Percentiles rank a stretch among this genome's conserved stretches.
Evolutionary conservation across 441 rosid genomes (phyloP).

Genomic region (Gossypium aridum): DNA sequence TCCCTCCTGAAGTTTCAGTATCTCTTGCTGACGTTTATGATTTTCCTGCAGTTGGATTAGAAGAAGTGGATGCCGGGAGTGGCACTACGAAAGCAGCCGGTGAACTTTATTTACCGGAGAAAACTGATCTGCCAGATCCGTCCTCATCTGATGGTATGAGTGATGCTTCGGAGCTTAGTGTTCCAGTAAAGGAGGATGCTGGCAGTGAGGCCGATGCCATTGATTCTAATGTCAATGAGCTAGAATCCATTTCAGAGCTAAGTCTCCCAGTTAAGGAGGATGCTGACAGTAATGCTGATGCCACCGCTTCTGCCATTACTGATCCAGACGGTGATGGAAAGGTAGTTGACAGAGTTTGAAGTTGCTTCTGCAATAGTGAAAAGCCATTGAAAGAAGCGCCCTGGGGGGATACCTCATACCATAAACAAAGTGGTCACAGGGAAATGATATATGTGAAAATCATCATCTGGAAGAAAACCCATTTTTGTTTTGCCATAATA

Average conservation of each 20-base stretch:
- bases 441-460: not conserved
- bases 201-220: not conserved
- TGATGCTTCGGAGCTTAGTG: slow-evolving; percentile 9
- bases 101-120: slow-evolving; percentile 10
- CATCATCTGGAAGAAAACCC: not conserved
- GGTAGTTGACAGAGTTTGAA: not conserved
- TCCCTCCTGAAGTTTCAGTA: not conserved
- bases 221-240: not conserved
- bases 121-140: slow-evolving; percentile 3
- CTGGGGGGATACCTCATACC: not conserved
- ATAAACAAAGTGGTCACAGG: not conserved
- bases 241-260: slow-evolving; percentile 9
- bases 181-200: not conserved
- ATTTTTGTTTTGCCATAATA: not conserved
- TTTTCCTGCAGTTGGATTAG: not conserved
- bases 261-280: not conserved
- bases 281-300: slow-evolving; percentile 5
- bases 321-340: slow-evolving; percentile 2
- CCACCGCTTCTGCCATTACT: not conserved
- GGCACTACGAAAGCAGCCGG: slow-evolving; percentile 9
- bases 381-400: not conserved
- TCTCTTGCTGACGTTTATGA: not conserved
- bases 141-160: not conserved
- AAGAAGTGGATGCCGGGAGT: slow-evolving; percentile 15
- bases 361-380: not conserved